A percentile compares a stretch with the other conserved stretches of the same genome.
These are phyloP conservation scores for Podosphaera fusca DNA, from an alignment of 2,329 filamentous ascomycete genomes.

Conservation along the genomic window DNA sequence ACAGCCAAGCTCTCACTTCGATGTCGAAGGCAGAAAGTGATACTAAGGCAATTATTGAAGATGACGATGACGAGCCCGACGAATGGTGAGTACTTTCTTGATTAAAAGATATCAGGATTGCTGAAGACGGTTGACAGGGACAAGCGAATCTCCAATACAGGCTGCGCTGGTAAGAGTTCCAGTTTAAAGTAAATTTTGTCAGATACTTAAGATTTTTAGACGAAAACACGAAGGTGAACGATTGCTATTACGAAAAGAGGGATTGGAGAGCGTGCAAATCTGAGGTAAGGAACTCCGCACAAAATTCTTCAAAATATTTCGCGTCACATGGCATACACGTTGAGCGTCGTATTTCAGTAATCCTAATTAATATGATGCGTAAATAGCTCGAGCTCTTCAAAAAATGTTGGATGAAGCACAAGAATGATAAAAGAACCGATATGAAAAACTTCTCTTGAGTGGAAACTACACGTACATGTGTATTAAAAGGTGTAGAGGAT, in stretches of 20 bases:
- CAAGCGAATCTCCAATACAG: constrained; percentile 91
- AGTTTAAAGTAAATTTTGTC: background rate
- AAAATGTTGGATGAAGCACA: constrained; percentile 74
- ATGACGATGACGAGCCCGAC: constrained; percentile 66
- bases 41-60: constrained; percentile 20
- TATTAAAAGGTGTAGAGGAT: too few relatives aligned
- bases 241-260: constrained; percentile 90
- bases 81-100: constrained; percentile 44
- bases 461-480: background rate
- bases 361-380: constrained; percentile 3
- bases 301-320: constrained; percentile 4
- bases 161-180: constrained; percentile 51
- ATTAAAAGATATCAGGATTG: background rate
- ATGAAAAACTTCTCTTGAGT: constrained; percentile 38
- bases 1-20: background rate
- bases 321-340: background rate
- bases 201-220: constrained; percentile 24
- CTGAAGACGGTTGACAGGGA: constrained; percentile 38
- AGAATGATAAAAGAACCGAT: constrained; percentile 64
- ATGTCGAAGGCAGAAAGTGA: constrained; percentile 15
- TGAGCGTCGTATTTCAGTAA: background rate
- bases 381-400: constrained; percentile 70
- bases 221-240: constrained; percentile 75
- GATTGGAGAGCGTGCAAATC: constrained; percentile 78
- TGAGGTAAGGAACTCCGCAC: constrained; percentile 40